phyloP scores from a whole-genome alignment of 78 protist genomes.

The Neovahlkampfia damariscottae region DNA sequence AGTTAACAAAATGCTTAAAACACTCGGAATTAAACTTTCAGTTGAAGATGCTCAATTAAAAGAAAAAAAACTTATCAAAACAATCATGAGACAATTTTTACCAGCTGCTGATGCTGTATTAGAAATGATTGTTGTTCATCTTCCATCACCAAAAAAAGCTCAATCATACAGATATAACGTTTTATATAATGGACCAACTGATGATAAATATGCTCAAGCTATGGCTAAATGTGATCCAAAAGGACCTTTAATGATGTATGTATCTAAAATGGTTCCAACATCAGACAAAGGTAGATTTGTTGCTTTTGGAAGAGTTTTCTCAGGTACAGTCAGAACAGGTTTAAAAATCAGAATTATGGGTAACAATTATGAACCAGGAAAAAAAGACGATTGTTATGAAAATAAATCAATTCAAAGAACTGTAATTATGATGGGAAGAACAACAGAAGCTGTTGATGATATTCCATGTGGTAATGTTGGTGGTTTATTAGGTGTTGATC shows the following conservation, averaged over 20 bases:
- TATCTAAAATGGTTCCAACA: slow-evolving; percentile 99
- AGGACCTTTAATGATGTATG: slow-evolving; percentile 97
- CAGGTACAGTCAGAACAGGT: slow-evolving; percentile 92
- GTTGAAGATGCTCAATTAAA: slow-evolving; percentile 66
- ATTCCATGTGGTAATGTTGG: slow-evolving; percentile 93
- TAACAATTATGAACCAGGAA: slow-evolving; percentile 89
- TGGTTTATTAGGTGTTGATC: slow-evolving; percentile 97
- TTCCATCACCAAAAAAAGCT: slow-evolving; percentile 94
- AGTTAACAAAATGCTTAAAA: slow-evolving; percentile 54
- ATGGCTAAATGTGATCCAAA: slow-evolving; percentile 76
- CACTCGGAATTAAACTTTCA: slow-evolving; percentile 62
- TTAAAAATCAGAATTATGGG: slow-evolving; percentile 94
- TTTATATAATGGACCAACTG: slow-evolving; percentile 92
- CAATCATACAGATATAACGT: slow-evolving; percentile 88
- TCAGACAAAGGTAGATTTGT: slow-evolving; percentile 94
- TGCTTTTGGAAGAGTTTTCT: slow-evolving; percentile 99
- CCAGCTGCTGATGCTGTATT: slow-evolving; percentile 97
- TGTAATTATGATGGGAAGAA: slow-evolving; percentile 97
- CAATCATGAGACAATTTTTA: slow-evolving; percentile 88
- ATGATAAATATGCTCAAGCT: slow-evolving; percentile 69
- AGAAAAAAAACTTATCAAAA: slow-evolving; percentile 83
- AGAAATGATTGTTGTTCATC: slow-evolving; percentile 87
- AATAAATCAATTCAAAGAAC: slow-evolving; percentile 89
- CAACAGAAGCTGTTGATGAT: slow-evolving; percentile 74
- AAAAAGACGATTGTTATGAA: slow-evolving; percentile 82